A percentile compares a stretch with the other conserved stretches of the same genome.
Evolutionary conservation across 2,329 filamentous ascomycete genomes (phyloP).

Genomic region (Cytospora chrysosperma): DNA sequence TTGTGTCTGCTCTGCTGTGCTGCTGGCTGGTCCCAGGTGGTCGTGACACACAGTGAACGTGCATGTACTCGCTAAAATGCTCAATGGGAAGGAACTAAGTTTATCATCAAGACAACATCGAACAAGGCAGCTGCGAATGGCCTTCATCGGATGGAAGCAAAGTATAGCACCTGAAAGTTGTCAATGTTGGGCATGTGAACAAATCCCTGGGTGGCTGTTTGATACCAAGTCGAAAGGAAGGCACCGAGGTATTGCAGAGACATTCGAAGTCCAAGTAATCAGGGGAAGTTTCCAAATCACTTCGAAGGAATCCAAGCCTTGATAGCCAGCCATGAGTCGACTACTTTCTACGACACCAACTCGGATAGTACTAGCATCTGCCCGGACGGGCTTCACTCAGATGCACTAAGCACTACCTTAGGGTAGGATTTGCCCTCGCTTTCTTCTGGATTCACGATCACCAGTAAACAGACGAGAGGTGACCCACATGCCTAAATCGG

Average conservation of each 20-base stretch:
- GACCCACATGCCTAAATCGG: neutral
- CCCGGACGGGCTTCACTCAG: no score
- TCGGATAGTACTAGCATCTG: neutral
- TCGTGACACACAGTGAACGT: no score
- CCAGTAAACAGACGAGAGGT: neutral
- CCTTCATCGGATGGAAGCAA: neutral
- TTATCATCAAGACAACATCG: neutral
- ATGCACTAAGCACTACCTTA: neutral
- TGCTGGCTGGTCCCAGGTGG: no score
- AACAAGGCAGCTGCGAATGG: neutral
- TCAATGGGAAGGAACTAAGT: neutral
- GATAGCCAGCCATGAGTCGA: neutral
- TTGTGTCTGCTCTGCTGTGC: neutral
- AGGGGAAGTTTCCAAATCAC: neutral
- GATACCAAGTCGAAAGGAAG: no score
- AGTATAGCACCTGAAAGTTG: neutral
- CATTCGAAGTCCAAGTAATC: neutral
- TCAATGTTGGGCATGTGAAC: no score
- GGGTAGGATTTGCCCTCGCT: neutral
- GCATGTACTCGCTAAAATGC: no score
- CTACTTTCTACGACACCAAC: neutral
- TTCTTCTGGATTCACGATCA: neutral
- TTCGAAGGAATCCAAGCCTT: neutral
- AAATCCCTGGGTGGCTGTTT: no score
- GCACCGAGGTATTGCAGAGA: neutral